A percentile compares a stretch with the other conserved stretches of the same genome.
Conservation (phyloP, 495 filamentous ascomycete species). For the Opeltia flavorubescens region DNA sequence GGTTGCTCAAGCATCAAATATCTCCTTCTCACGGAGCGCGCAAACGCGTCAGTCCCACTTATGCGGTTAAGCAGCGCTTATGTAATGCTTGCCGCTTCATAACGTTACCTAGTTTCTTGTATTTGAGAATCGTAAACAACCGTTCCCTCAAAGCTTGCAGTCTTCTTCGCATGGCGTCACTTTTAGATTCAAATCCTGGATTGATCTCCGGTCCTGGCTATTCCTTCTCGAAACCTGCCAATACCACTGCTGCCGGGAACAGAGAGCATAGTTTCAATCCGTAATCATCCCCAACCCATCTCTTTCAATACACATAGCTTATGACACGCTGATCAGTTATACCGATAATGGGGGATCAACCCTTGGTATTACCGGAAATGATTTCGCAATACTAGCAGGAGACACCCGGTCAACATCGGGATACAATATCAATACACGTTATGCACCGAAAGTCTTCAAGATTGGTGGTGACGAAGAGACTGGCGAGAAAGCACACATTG, state of each 20-base stretch:
- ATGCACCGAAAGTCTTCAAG: conserved; percentile 87
- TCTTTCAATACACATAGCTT: background rate
- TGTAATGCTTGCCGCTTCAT: too few species aligned
- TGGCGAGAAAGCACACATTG: conserved; percentile 67
- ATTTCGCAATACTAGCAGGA: conserved; percentile 91
- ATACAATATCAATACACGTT: conserved; percentile 97
- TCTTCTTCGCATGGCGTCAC: conserved; percentile 28
- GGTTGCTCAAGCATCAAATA: background rate
- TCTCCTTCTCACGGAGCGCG: too few species aligned
- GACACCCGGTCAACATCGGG: conserved; percentile 89
- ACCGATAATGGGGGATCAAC: conserved; percentile 97
- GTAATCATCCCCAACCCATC: conserved; percentile 33
- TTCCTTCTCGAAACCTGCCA: conserved; percentile 41
- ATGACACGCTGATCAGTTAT: conserved; percentile 43
- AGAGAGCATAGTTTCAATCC: conserved; percentile 85
- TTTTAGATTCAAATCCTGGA: conserved; percentile 25
- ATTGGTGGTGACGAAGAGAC: conserved; percentile 81
- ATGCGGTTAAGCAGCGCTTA: too few species aligned
- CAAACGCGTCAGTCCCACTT: too few species aligned
- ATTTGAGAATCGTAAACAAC: too few species aligned
- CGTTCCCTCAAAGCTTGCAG: too few species aligned
- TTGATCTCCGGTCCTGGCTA: conserved; percentile 36
- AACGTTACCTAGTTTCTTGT: too few species aligned
- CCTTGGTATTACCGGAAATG: conserved; percentile 80
- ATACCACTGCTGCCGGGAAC: conserved; percentile 28